A percentile compares a stretch with the other conserved stretches of the same genome.
Evolutionary conservation across 2,329 filamentous ascomycete species (phyloP).

Genomic region (Pseudogymnoascus sp.): DNA sequence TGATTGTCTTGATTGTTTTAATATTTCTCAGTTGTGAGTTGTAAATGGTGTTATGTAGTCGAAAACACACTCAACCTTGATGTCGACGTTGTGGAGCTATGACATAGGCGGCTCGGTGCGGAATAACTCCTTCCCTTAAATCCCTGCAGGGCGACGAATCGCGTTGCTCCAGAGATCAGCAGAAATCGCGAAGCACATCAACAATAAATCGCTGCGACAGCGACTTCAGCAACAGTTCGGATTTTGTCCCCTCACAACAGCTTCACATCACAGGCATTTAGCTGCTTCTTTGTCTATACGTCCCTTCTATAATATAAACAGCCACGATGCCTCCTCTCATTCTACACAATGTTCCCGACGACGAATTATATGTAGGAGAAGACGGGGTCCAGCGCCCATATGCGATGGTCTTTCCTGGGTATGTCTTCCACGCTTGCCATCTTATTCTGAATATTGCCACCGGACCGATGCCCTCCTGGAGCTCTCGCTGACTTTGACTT

Average conservation of each 20-base stretch:
- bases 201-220: conserved; percentile 8
- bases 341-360: conserved; percentile 60
- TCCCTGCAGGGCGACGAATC: conserved; percentile 1
- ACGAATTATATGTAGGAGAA: conserved; percentile 58
- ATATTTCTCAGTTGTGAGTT: not conserved
- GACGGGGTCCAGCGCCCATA: conserved; percentile 59
- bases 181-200: conserved; percentile 11
- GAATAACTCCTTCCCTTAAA: conserved; percentile 5
- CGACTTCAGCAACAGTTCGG: conserved; percentile 3
- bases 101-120: conserved; percentile 10
- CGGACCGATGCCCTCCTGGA: not conserved
- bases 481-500: not conserved
- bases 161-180: conserved; percentile 9
- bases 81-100: conserved; percentile 4
- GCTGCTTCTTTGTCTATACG: not conserved
- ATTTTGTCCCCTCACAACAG: not conserved
- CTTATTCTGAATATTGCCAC: not conserved
- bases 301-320: not conserved
- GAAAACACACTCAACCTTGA: not conserved
- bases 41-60: not conserved
- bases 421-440: conserved; percentile 25
- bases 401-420: conserved; percentile 59
- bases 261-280: not conserved
- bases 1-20: not conserved
- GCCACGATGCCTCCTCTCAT: conserved; percentile 54